Evolutionary conservation across 345 rosid species (phyloP), one percentile per base, ranked within the genome.

Genomic region (Pugionium cornutum): DNA sequence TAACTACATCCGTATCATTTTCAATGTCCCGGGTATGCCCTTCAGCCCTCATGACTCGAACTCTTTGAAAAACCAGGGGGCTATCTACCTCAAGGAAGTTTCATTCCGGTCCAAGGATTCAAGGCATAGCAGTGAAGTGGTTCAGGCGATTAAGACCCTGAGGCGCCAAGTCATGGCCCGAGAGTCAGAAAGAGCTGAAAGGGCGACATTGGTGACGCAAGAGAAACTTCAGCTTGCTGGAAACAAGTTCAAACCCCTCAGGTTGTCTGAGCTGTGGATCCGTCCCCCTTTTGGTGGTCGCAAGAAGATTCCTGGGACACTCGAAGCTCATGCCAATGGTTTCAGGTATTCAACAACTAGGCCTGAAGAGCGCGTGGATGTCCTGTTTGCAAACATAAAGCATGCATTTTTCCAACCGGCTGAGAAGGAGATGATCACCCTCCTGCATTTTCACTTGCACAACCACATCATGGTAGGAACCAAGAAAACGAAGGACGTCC

Each of bases 361-460:
- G 77, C 76, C 87, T 10, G 89, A 90, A 2, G 97, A 90, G 76
- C 94, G 89, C 0, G 90, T 88, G 41, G 99, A 94, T 43, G 58
- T 90, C 37, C 79, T 94, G 95, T 90, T 81, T 81, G 84, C 67
- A 9, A 94, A 90, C 75, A 76, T 90, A 62, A 94, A 94, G 65
- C 96, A 94, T 75, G 95, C 95, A 0, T 85, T 94, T 60, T 90
- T 94, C 68, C 99, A 88, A 80, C 95, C 99, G 10, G 96, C 99
- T 50, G 97, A 90, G 72, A 94, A 81, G 74, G 97, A 88, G 77
- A 88, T 90, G 97, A 84, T 86, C 55, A 86, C 97, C 54, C 83
- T 94, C 37, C 66, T 88, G 31, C 96, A 94, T 72, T 90, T 88
- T 58, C 92, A 94, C 75, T 74, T 90, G 71, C 91, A 94, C 79